Base-by-base conservation (phyloP, 1,139 yeast genomes). In the Geotrichum phurueaensis region DNA sequence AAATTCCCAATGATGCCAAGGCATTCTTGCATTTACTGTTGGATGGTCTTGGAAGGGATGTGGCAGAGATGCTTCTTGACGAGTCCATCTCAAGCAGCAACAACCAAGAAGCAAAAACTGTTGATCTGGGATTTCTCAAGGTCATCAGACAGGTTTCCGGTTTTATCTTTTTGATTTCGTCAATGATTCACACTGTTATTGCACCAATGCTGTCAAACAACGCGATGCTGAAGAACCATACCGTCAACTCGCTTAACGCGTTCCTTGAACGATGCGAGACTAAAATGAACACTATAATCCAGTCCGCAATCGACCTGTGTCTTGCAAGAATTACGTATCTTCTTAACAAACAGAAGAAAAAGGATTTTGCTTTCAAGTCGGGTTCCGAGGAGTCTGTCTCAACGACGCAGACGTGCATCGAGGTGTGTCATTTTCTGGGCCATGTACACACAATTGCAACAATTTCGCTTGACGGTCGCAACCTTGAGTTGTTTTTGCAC, bases 11-110 rank as follows among this genome's bases (percentile, higher is more conserved):
- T 55, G 83, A 85, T 68, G 82, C 91, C 0, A 76, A 84, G 57
- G 90, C 85, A 63, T 74, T 91, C 25, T 78, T 89, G 65, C 89
- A 87, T 63, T 78, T 89, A 47, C 72, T 90, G 58, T 72, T 89
- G 25, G 80, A 84, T 62, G 90, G 87, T 62, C 79, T 89, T 57
- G 95, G 96, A 0, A 83, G 83, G 55, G 80, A 86, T 6, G 90
- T 89, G 69, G 81, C 90, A 59, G 91, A 89, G 54, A 79, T 85
- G 23, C 91, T 90, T 0, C 74, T 92, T 48, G 96, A 89, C 67
- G 84, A 85, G 10, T 81, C 92, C 0, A 61, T 68, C 15, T 86
- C 83, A 65, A 78, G 71, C 31, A 74, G 73, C 47, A 72, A 80
- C 27, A 67, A 74, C 27, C 76, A 74, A 54, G 81, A 80, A 59